Conservation (phyloP, 2,329 filamentous ascomycete species). For the Clonostachys byssicola region DNA sequence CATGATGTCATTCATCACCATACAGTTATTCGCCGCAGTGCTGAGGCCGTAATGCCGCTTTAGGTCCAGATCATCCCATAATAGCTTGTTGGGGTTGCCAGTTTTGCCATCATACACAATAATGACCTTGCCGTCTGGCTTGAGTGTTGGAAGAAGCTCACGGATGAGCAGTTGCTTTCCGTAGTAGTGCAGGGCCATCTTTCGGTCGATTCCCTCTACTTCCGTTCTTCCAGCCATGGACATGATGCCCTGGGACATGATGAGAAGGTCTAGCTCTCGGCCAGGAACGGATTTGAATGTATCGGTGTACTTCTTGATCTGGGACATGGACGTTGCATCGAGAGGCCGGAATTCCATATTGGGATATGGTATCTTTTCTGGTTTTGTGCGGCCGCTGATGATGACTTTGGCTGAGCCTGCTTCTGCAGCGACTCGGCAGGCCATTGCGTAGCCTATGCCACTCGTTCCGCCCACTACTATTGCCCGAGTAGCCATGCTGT, state of each 20-base stretch:
- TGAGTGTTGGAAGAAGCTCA: slow-evolving; percentile 29
- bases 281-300: slow-evolving; percentile 12
- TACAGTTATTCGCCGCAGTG: slow-evolving; percentile 27
- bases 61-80: slow-evolving; percentile 33
- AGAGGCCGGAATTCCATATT: slow-evolving; percentile 24
- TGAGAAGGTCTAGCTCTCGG: slow-evolving; percentile 25
- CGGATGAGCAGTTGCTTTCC: slow-evolving; percentile 35
- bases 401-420: slow-evolving; percentile 17
- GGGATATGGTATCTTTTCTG: slow-evolving; percentile 16
- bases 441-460: slow-evolving; percentile 28
- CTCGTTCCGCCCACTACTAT: slow-evolving; percentile 28
- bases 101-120: slow-evolving; percentile 24
- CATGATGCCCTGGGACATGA: slow-evolving; percentile 31
- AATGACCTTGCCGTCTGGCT: slow-evolving; percentile 27
- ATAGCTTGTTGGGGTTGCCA: slow-evolving; percentile 24
- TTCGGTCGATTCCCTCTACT: slow-evolving; percentile 39
- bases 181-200: slow-evolving; percentile 40
- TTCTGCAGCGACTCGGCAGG: slow-evolving; percentile 22
- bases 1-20: slow-evolving; percentile 31
- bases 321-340: slow-evolving; percentile 24
- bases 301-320: slow-evolving; percentile 24
- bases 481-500: slow-evolving; percentile 11
- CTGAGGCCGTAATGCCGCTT: slow-evolving; percentile 21
- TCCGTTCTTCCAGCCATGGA: slow-evolving; percentile 27
- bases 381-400: slow-evolving; percentile 25